Percentiles rank a stretch among this genome's conserved stretches.
Evolutionary conservation across 2,329 filamentous ascomycete genomes (phyloP).

Genomic region (Penicillium sp.): DNA sequence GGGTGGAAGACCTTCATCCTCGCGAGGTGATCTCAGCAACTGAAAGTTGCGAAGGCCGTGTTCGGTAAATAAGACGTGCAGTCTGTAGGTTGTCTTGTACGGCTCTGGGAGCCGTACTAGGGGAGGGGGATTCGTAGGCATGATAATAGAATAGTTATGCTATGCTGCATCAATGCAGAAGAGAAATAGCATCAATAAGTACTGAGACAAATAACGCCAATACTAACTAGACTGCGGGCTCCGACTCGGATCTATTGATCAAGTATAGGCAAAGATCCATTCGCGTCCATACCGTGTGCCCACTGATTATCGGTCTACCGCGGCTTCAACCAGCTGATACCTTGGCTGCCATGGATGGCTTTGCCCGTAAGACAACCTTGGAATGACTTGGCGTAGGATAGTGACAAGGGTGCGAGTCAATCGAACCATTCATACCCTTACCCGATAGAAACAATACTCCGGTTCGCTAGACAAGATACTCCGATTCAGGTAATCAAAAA

Average conservation of each 20-base stretch:
- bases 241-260: not conserved
- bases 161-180: not conserved
- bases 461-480: too few relatives aligned
- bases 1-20: conserved; percentile 17
- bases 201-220: not conserved
- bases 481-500: not conserved
- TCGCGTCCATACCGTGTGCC: not conserved
- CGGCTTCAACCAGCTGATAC: not conserved
- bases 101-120: conserved; percentile 20
- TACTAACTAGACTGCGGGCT: not conserved
- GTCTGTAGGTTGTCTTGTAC: conserved; percentile 19
- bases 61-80: conserved; percentile 18
- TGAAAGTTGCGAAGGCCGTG: conserved; percentile 16
- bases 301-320: not conserved
- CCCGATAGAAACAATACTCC: not conserved
- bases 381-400: not conserved
- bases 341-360: conserved; percentile 3
- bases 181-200: conserved; percentile 4
- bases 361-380: not conserved
- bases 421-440: not conserved
- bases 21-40: conserved; percentile 20
- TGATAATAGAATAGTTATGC: not conserved
- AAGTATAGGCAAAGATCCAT: conserved; percentile 2
- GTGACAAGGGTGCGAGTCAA: not conserved
- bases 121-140: conserved; percentile 2